These are phyloP conservation scores for Aspergillus texensis DNA, from an alignment of 2,329 filamentous ascomycete species.

Conservation along the genomic window DNA sequence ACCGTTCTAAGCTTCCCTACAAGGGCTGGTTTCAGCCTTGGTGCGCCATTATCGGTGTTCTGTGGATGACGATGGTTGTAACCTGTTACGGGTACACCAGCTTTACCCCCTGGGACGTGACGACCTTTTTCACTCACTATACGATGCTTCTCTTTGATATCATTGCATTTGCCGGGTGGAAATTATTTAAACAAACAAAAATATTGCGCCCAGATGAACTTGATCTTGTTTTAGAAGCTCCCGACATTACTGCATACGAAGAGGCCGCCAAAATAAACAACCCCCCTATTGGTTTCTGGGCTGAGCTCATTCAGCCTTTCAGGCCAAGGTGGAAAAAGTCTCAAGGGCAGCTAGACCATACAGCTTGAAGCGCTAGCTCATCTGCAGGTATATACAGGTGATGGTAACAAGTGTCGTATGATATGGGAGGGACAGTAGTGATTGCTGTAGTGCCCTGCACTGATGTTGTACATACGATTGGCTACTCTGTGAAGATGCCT, in stretches of 20 bases:
- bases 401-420: neutral
- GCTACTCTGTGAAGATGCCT: too few species aligned
- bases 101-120: constrained; percentile 69
- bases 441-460: too few species aligned
- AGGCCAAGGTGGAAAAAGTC: neutral
- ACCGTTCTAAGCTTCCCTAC: constrained; percentile 67
- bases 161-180: constrained; percentile 67
- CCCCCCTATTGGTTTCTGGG: constrained; percentile 18
- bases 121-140: constrained; percentile 72
- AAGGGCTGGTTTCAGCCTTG: constrained; percentile 69
- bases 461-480: too few species aligned
- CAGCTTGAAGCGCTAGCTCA: neutral
- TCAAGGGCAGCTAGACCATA: neutral
- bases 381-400: neutral
- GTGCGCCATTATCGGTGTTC: constrained; percentile 64
- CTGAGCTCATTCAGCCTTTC: constrained; percentile 9
- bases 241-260: constrained; percentile 16
- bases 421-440: neutral
- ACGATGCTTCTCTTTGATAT: constrained; percentile 67
- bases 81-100: constrained; percentile 73
- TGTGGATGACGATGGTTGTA: constrained; percentile 66
- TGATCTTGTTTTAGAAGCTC: constrained; percentile 17
- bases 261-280: constrained; percentile 12
- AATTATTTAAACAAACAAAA: constrained; percentile 36
- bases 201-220: constrained; percentile 10